These are phyloP conservation scores for Boletus rubropictus DNA, from an alignment of 768 basidiomycete genomes.

Conservation along the genomic window DNA sequence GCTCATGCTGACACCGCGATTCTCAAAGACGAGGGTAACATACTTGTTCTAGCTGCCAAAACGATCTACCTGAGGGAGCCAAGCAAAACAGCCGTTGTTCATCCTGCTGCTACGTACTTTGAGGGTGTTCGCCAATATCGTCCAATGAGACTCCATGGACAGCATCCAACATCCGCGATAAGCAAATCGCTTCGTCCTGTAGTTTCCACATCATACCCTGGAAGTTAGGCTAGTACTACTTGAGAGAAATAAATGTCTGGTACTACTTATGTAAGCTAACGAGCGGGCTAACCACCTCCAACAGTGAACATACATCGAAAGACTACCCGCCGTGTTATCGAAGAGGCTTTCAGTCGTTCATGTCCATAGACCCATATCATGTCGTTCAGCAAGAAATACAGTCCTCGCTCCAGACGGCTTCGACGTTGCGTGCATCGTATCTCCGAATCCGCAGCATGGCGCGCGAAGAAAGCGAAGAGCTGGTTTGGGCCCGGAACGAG, in stretches of 20 bases:
- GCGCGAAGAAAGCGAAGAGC: slow-evolving; percentile 68
- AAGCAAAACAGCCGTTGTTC: slow-evolving; percentile 54
- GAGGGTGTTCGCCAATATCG: too few species aligned
- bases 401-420: slow-evolving; percentile 61
- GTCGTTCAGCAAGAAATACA: slow-evolving; percentile 82
- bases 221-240: too few species aligned
- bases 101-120: too few species aligned
- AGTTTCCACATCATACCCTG: too few species aligned
- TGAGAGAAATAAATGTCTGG: too few species aligned
- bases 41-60: slow-evolving; percentile 53
- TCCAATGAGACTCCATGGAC: too few species aligned
- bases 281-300: too few species aligned
- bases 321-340: neutral
- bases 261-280: too few species aligned
- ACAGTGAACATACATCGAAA: too few species aligned
- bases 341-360: slow-evolving; percentile 18
- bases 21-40: slow-evolving; percentile 48
- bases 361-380: slow-evolving; percentile 84
- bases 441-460: slow-evolving; percentile 74
- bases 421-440: slow-evolving; percentile 69
- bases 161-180: too few species aligned
- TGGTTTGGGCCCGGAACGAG: slow-evolving; percentile 75
- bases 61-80: slow-evolving; percentile 58
- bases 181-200: too few species aligned
- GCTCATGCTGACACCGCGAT: slow-evolving; percentile 57